Evolutionary conservation across 2,329 filamentous ascomycete species (phyloP), one percentile per base, ranked within the genome.

Genomic region (Penicillium frequentans): DNA sequence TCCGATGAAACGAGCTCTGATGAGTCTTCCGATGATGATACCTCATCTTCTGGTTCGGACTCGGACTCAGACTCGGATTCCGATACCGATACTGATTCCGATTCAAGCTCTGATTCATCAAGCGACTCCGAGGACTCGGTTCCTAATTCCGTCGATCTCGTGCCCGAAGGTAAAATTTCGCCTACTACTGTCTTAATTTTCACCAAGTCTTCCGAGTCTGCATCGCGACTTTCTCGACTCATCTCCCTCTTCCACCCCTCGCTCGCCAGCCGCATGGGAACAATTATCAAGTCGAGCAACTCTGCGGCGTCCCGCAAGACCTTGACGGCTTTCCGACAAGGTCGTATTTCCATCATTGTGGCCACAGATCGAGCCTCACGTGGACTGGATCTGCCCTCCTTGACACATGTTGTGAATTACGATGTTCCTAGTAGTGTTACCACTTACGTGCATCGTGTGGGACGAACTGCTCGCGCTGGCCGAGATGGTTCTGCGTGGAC

Each of bases 331-430:
- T 93, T 93, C 72, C 77, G 82, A 3, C 73, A 78, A 8, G 82
- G 82, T 56, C 84, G 84, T 57, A 75, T 90, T 26, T 86, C 87
- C 7, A 86, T 96, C 47, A 85, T 98, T 44, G 88, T 98, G 46
- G 92, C 93, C 1, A 96, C 95, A 0, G 93, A 98, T 71, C 88
- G 96, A n/a, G 91, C 95, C 1, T 91, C 92, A 2, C 90, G 93
- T 61, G 95, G 93, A 67, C 86, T 98, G 26, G 93, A 98, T 73
- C 82, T 96, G 13, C 85, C 86, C 1, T 83, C 85, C 47, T 83
- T 98, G 47, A 86, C 87, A 35, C 90, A 96, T 69, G 91, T 98
- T 47, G 81, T 98, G 75, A 97, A 96, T 77, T 98, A 98, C 79
- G 93, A 97, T 72, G 82, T 97, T 51, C 93, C 93, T 0, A 83